Evolutionary conservation across 345 rosid genomes (phyloP).

Genomic region (Salix arbutifolia): DNA sequence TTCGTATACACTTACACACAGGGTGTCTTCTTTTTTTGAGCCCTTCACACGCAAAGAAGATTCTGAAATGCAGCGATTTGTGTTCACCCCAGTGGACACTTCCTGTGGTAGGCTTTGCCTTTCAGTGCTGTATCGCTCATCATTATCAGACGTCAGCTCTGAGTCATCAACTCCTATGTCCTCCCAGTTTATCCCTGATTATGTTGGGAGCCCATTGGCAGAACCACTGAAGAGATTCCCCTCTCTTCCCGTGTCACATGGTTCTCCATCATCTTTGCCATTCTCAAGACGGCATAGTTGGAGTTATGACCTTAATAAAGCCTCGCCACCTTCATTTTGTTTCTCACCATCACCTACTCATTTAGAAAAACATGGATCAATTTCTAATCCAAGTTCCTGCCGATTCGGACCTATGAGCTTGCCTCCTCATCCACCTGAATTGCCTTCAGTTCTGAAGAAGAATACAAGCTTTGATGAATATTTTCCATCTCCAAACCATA

Average conservation of each 20-base stretch:
- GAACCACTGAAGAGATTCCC: constrained; percentile 79
- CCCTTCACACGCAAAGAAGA: constrained; percentile 82
- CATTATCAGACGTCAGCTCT: constrained; percentile 56
- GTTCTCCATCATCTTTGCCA: constrained; percentile 75
- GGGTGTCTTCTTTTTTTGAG: constrained; percentile 72
- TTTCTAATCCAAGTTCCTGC: constrained; percentile 46
- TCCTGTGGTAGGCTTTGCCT: constrained; percentile 82
- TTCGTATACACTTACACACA: constrained; percentile 60
- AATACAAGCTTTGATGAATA: constrained; percentile 48
- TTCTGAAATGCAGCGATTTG: constrained; percentile 78
- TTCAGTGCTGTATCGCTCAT: constrained; percentile 60
- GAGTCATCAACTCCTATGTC: constrained; percentile 76
- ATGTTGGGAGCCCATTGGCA: constrained; percentile 96
- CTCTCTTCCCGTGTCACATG: constrained; percentile 62
- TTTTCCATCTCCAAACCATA: constrained; percentile 53
- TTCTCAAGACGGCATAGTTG: constrained; percentile 86
- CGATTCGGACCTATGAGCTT: constrained; percentile 38
- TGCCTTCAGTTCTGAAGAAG: constrained; percentile 42
- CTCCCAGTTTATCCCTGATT: constrained; percentile 80
- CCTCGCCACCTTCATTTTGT: constrained; percentile 62
- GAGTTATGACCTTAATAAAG: constrained; percentile 64
- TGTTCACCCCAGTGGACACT: constrained; percentile 78
- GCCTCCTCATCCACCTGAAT: constrained; percentile 63
- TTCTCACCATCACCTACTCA: constrained; percentile 80
- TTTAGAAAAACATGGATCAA: constrained; percentile 59